These are phyloP conservation scores for Flaveria sonorensis DNA, from an alignment of 129 eudicot genomes.

Conservation along the genomic window DNA sequence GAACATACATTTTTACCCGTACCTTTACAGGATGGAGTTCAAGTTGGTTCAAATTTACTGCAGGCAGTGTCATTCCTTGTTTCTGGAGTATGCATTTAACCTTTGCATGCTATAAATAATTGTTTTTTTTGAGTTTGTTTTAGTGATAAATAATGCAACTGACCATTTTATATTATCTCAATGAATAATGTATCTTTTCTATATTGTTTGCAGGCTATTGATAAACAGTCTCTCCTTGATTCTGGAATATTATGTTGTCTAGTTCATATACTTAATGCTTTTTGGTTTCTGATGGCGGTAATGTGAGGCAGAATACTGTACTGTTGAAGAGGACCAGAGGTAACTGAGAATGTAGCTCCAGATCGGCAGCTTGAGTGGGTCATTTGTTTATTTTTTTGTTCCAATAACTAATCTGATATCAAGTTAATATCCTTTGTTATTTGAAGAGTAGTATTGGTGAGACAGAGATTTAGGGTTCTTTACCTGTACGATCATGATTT, in stretches of 20 bases:
- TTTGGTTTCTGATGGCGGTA: slow-evolving; percentile 66
- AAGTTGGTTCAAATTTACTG: slow-evolving; percentile 78
- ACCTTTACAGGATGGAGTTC: slow-evolving; percentile 74
- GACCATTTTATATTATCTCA: slow-evolving; percentile 12
- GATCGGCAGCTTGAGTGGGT: slow-evolving; percentile 74
- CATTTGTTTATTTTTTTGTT: not conserved
- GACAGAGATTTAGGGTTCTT: not conserved
- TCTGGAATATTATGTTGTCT: slow-evolving; percentile 95
- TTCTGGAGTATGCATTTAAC: slow-evolving; percentile 67
- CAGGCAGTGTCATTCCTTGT: slow-evolving; percentile 88
- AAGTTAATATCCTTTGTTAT: not conserved
- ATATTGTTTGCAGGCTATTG: slow-evolving; percentile 65
- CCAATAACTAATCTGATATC: slow-evolving; percentile 10
- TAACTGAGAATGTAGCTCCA: slow-evolving; percentile 38
- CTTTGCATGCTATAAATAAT: slow-evolving; percentile 1
- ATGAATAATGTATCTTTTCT: slow-evolving; percentile 14
- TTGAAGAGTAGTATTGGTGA: not conserved
- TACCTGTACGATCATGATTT: not conserved
- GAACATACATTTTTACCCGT: slow-evolving; percentile 11
- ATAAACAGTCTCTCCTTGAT: slow-evolving; percentile 94
- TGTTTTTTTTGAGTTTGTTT: slow-evolving; percentile 7
- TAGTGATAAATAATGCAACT: slow-evolving; percentile 7
- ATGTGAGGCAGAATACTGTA: slow-evolving; percentile 33
- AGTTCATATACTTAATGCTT: slow-evolving; percentile 76
- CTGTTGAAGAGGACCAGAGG: slow-evolving; percentile 32